Percentiles rank a stretch among this genome's conserved stretches.
Evolutionary conservation across 1,284 basidiomycete genomes (phyloP).

Genomic region (Ganoderma lingzhi): DNA sequence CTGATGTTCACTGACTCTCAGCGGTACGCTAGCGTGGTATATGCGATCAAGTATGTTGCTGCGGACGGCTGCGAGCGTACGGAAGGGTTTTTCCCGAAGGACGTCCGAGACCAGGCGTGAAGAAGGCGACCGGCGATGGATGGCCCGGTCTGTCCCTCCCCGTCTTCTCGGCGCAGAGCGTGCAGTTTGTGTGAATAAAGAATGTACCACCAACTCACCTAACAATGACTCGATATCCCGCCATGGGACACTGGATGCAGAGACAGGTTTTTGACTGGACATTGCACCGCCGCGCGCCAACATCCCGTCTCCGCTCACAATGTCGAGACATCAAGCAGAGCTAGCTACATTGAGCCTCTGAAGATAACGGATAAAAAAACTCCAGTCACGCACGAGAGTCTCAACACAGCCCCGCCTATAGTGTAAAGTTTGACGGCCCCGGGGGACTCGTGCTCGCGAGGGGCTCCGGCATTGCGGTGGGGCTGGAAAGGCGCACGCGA

Average conservation of each 20-base stretch:
- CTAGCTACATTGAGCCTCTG: background rate
- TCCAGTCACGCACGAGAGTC: background rate
- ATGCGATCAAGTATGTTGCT: conserved; percentile 22
- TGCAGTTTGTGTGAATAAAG: background rate
- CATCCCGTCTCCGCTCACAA: background rate
- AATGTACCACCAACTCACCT: background rate
- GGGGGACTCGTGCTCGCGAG: background rate
- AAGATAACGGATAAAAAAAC: background rate
- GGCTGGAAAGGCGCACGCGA: background rate
- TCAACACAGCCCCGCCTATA: background rate
- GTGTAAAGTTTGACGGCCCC: background rate
- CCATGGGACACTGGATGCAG: background rate
- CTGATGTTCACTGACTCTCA: background rate
- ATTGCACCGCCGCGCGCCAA: background rate
- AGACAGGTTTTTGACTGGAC: background rate
- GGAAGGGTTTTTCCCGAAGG: conserved; percentile 18
- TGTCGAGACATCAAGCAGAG: background rate
- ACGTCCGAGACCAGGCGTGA: conserved; percentile 15
- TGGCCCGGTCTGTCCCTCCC: background rate
- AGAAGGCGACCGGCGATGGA: background rate
- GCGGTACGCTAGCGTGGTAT: conserved; percentile 16
- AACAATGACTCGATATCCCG: background rate
- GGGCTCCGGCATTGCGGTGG: background rate
- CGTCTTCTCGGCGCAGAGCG: background rate
- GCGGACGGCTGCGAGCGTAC: conserved; percentile 18